Evolutionary conservation across 2,329 filamentous ascomycete species (phyloP), one percentile per base, ranked within the genome.

Genomic region (Daldinia sp.): DNA sequence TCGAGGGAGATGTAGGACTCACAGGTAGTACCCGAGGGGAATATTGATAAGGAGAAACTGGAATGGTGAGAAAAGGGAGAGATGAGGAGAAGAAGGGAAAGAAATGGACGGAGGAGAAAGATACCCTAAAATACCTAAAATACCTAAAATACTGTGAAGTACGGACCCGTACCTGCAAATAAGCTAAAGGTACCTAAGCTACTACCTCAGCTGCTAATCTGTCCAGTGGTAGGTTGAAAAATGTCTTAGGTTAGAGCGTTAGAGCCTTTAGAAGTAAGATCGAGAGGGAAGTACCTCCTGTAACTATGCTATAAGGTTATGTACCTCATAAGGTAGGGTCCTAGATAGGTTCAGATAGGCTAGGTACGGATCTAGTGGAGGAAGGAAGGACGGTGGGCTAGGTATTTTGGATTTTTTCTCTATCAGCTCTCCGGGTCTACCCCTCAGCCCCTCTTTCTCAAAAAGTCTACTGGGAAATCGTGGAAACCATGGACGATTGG

Each of bases 401-500:
- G 15, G 37, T 58, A 54, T 52, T 54, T 43, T 41, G 39, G 23
- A 29, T 51, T 52, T 23, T 45, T 29, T 49, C 32, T 54, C 32
- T 53, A 56, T 54, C 51, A 54, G 34, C 57, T 53, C 57, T 53
- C 27, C 11, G 39, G 37, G 23, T 13, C 21, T 56, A 58, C 68
- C 66, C 68, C 64, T 70, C 66, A 21, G 56, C 58, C 60, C 61
- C 58, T 58, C 58, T 43, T 49, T 62, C 49, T 35, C 15, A 25
- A 29, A 25, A 35, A 29, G 43, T 50, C 11, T n/a, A 23, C 23
- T 47, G 17, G 10, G 21, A 17, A 43, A 56, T 59, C 65, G n/a
- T 63, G 67, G 43, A 66, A 67, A 65, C 58, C 55, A 63, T 62
- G 66, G 62, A 57, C 64, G 68, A 67, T 67, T 21, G 17, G 19